These are phyloP conservation scores for Penicillium flavigenum DNA, from an alignment of 495 filamentous ascomycete species.

Conservation along the genomic window DNA sequence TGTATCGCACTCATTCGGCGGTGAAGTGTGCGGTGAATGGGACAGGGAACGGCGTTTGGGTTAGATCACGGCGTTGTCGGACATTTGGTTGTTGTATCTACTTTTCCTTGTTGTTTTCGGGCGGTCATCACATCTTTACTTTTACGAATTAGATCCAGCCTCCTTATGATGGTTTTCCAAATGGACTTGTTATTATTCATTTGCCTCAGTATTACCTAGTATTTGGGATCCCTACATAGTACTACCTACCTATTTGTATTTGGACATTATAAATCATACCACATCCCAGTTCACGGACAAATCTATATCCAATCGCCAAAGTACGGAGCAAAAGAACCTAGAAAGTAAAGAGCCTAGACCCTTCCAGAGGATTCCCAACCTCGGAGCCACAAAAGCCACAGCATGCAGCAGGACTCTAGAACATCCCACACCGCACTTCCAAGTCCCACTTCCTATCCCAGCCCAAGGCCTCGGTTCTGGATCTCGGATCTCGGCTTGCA, in stretches of 20 bases:
- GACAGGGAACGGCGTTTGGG: constrained; percentile 1
- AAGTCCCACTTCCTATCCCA: neutral
- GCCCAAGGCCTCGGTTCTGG: neutral
- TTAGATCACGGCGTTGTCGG: neutral
- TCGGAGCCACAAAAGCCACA: too few species aligned
- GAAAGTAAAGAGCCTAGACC: neutral
- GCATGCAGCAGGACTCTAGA: neutral
- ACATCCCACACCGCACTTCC: neutral
- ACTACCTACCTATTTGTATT: neutral
- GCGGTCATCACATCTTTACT: neutral
- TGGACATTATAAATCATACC: neutral
- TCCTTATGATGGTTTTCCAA: neutral
- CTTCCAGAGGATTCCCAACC: neutral
- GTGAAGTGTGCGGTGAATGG: neutral
- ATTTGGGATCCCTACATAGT: neutral
- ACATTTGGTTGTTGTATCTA: neutral
- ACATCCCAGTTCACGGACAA: neutral
- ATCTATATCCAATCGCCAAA: neutral
- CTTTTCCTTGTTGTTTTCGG: neutral
- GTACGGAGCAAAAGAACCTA: too few species aligned
- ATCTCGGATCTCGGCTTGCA: neutral
- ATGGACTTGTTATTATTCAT: neutral
- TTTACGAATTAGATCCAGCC: neutral
- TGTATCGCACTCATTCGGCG: neutral
- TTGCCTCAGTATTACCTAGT: neutral